Evolutionary conservation across 257 asterid species (phyloP).

Genomic region (Rehmannia glutinosa): DNA sequence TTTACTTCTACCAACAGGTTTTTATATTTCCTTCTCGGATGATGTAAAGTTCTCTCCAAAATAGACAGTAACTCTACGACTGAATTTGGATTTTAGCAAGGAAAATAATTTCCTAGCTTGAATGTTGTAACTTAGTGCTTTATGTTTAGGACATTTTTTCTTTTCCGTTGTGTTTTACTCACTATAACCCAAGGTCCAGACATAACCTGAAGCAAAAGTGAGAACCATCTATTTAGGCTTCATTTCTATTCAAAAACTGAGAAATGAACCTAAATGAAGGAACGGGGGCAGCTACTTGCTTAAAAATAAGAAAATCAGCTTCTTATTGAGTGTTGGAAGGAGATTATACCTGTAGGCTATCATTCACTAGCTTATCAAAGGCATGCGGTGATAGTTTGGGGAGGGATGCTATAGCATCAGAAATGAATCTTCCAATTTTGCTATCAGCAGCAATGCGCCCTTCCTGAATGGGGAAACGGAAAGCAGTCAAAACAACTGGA

Average conservation of each 20-base stretch:
- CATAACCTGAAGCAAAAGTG: not conserved
- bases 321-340: not conserved
- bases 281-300: not conserved
- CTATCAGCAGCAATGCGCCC: slow-evolving; percentile 67
- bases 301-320: not conserved
- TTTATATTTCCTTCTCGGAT: not conserved
- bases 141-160: not conserved
- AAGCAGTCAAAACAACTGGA: not conserved
- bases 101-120: not conserved
- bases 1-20: not conserved
- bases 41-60: not conserved
- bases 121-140: not conserved
- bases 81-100: not conserved
- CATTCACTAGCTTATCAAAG: slow-evolving; percentile 76
- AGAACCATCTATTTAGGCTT: not conserved
- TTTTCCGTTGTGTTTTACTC: not conserved
- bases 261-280: not conserved
- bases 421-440: slow-evolving; percentile 63
- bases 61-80: not conserved
- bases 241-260: not conserved
- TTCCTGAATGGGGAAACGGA: slow-evolving; percentile 42
- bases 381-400: slow-evolving; percentile 62
- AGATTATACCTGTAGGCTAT: slow-evolving; percentile 67
- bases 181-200: not conserved
- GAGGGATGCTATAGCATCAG: slow-evolving; percentile 63